Conservation (phyloP, 2,329 filamentous ascomycete species). For the Cordyceps javanica region DNA sequence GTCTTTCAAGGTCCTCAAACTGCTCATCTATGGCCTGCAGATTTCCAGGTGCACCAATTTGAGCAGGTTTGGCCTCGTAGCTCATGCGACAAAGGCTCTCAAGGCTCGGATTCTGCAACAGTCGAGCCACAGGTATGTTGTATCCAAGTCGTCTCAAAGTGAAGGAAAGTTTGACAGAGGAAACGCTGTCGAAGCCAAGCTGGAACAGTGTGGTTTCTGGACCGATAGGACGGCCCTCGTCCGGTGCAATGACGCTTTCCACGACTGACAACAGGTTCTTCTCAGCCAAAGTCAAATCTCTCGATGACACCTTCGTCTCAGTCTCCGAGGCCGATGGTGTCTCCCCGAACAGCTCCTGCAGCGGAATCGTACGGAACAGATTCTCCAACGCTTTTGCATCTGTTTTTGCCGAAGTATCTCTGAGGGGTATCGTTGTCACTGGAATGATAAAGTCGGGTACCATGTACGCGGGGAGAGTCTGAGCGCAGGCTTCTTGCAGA, state of each 20-base stretch:
- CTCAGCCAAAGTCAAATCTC: neutral
- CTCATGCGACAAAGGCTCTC: constrained; percentile 24
- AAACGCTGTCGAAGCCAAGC: constrained; percentile 32
- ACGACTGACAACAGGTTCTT: neutral
- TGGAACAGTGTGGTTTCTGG: constrained; percentile 23
- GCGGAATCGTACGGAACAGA: constrained; percentile 9
- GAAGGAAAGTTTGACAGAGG: constrained; percentile 29
- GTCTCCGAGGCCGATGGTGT: neutral
- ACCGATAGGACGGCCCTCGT: neutral
- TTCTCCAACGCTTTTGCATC: constrained; percentile 7
- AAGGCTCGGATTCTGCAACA: constrained; percentile 28
- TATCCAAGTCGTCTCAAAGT: constrained; percentile 28
- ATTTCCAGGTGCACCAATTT: neutral
- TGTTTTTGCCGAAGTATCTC: constrained; percentile 10
- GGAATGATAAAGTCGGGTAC: constrained; percentile 13
- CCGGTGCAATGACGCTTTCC: neutral
- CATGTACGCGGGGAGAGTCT: constrained; percentile 13
- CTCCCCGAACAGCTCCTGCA: constrained; percentile 3
- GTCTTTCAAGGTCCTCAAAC: neutral
- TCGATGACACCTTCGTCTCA: neutral
- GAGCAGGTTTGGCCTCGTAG: neutral
- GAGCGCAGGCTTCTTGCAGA: neutral
- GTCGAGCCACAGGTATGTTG: constrained; percentile 25
- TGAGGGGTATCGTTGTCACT: constrained; percentile 7
- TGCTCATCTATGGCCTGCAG: neutral